These are phyloP conservation scores for Magnaporthiopsis poae DNA, from an alignment of 2,329 filamentous ascomycete genomes.

Conservation along the genomic window DNA sequence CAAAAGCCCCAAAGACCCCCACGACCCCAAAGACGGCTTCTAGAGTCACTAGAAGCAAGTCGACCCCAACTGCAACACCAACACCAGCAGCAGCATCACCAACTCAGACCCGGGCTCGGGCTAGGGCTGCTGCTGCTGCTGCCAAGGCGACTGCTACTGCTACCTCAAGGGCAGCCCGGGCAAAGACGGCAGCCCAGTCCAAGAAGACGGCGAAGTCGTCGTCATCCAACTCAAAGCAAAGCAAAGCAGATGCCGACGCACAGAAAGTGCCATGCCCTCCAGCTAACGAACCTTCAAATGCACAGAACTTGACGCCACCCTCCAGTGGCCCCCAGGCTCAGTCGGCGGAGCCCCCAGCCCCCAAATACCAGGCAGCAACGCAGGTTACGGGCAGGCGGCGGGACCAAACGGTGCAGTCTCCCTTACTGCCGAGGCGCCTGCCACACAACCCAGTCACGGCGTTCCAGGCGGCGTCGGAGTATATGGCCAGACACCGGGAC, in stretches of 20 bases:
- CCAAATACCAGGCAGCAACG: background rate
- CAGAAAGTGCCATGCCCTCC: background rate
- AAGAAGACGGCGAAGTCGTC: background rate
- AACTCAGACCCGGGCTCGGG: background rate
- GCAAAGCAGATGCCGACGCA: background rate
- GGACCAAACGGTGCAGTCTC: background rate
- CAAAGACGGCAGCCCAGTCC: background rate
- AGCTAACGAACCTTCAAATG: background rate
- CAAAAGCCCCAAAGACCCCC: background rate
- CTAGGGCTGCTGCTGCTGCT: background rate
- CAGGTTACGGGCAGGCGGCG: background rate
- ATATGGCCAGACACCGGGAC: background rate
- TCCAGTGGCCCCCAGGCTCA: background rate
- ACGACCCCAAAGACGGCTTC: background rate
- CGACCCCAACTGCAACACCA: background rate
- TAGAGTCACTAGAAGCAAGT: background rate
- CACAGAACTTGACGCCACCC: background rate
- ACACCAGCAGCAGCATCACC: constrained; percentile 1
- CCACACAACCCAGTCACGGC: background rate
- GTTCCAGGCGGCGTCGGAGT: background rate
- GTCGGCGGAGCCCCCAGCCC: background rate
- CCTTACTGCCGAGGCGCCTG: background rate
- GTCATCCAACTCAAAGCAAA: background rate
- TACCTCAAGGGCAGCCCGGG: background rate
- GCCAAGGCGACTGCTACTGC: background rate